These are phyloP conservation scores for Citrus reticulata DNA, from an alignment of 345 rosid genomes.

Conservation along the genomic window DNA sequence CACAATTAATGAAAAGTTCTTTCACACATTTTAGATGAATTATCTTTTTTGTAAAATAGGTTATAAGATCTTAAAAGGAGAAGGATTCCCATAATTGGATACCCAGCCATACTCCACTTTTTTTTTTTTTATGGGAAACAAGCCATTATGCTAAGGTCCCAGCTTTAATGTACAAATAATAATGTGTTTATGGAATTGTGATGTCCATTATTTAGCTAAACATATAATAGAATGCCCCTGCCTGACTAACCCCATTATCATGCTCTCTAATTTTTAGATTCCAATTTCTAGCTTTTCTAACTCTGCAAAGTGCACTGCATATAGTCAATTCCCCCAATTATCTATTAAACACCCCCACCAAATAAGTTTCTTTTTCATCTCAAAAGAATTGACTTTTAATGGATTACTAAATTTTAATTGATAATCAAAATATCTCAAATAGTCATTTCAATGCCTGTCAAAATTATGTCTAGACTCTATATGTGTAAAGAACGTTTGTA, in stretches of 20 bases:
- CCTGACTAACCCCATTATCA: background rate
- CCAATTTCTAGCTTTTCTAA: background rate
- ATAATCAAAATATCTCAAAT: background rate
- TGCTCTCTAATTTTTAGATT: background rate
- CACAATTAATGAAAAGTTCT: no score
- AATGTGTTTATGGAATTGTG: background rate
- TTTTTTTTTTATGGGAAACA: background rate
- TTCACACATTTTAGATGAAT: background rate
- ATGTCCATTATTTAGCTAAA: background rate
- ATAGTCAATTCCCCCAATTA: background rate
- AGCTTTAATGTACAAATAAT: background rate
- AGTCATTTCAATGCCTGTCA: no score
- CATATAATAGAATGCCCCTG: background rate
- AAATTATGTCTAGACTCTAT: no score
- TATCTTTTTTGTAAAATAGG: background rate
- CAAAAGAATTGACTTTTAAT: background rate
- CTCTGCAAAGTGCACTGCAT: background rate
- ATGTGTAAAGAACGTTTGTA: no score
- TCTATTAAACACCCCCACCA: background rate
- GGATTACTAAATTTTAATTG: background rate
- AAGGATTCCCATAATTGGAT: conserved; percentile 1
- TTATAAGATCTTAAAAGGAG: background rate
- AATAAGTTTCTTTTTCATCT: background rate
- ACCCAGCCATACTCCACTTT: background rate
- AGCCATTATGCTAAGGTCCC: background rate